phyloP scores from a whole-genome alignment of 2,329 filamentous ascomycete species.

The Colletotrichum eremochloae region DNA sequence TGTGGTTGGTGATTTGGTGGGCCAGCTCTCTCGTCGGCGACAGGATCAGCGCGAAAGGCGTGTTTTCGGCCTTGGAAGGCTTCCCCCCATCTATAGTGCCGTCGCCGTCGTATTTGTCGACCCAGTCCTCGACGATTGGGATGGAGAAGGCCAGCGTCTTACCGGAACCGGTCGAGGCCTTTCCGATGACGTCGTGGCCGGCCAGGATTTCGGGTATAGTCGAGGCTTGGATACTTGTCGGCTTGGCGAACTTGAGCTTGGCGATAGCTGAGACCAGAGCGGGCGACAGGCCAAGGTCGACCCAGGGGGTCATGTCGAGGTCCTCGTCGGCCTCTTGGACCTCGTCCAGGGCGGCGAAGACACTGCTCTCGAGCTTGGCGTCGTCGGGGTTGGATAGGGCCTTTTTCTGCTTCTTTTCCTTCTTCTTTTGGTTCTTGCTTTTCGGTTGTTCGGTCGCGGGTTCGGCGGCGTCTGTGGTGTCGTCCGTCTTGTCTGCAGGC shows the following conservation, averaged over 20 bases:
- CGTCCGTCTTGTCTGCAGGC: not conserved
- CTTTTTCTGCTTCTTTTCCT: slow-evolving; percentile 51
- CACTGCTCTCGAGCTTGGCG: slow-evolving; percentile 58
- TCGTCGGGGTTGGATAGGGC: slow-evolving; percentile 52
- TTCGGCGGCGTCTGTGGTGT: not conserved
- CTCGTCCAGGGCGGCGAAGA: slow-evolving; percentile 70
- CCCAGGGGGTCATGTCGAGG: slow-evolving; percentile 84
- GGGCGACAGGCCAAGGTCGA: slow-evolving; percentile 78
- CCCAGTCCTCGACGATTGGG: slow-evolving; percentile 88
- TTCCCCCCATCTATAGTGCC: slow-evolving; percentile 47
- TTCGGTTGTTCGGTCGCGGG: slow-evolving; percentile 41
- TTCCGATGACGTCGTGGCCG: slow-evolving; percentile 93
- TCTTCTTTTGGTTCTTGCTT: slow-evolving; percentile 43
- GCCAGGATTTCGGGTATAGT: slow-evolving; percentile 86
- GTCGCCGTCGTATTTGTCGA: slow-evolving; percentile 59
- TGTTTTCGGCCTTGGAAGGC: slow-evolving; percentile 50
- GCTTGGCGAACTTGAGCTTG: slow-evolving; percentile 82
- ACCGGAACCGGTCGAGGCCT: slow-evolving; percentile 95
- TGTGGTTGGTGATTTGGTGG: slow-evolving; percentile 88
- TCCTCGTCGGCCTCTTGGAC: slow-evolving; percentile 70
- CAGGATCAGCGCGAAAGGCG: slow-evolving; percentile 82
- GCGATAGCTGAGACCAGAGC: slow-evolving; percentile 80
- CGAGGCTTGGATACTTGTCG: slow-evolving; percentile 84
- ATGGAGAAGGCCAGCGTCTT: slow-evolving; percentile 97
- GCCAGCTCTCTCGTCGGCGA: slow-evolving; percentile 95